A percentile compares a stretch with the other conserved stretches of the same genome.
Evolutionary conservation across 192 early-diverging fungal species (phyloP).

Genomic region (Coemansia furcata): DNA sequence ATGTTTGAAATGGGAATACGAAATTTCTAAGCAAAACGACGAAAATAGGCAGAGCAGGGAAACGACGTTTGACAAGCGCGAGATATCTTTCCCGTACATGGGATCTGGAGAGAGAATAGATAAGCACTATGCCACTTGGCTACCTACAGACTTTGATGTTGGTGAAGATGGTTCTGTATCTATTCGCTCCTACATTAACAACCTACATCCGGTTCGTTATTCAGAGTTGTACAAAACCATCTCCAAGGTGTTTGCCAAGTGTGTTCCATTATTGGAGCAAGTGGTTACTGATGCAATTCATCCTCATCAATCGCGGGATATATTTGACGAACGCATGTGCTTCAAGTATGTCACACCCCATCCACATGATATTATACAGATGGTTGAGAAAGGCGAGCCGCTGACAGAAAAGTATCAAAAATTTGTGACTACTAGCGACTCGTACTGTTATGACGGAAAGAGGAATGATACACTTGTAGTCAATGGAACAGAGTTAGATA

Average conservation of each 20-base stretch:
- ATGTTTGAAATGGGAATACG: not conserved
- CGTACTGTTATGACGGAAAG: not conserved
- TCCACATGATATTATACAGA: not conserved
- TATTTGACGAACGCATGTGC: not conserved
- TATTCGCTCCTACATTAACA: constrained; percentile 5
- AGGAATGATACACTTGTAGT: not conserved
- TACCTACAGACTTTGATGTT: not conserved
- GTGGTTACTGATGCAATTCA: constrained; percentile 17
- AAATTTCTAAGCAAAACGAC: not conserved
- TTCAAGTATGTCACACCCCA: not conserved
- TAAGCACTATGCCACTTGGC: not conserved
- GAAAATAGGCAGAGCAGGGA: not conserved
- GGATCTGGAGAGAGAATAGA: not conserved
- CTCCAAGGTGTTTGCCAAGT: not conserved
- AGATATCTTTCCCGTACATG: not conserved
- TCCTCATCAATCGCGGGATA: not conserved
- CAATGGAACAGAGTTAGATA: not conserved
- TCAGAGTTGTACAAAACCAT: not conserved
- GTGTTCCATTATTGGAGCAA: constrained; percentile 49
- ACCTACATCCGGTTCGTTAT: not conserved
- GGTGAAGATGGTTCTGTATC: not conserved
- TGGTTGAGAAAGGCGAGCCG: not conserved
- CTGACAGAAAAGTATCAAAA: not conserved
- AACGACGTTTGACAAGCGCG: not conserved
- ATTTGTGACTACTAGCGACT: not conserved